These are phyloP conservation scores for Wakefieldia striispora DNA, from an alignment of 768 basidiomycete species.

Conservation along the genomic window DNA sequence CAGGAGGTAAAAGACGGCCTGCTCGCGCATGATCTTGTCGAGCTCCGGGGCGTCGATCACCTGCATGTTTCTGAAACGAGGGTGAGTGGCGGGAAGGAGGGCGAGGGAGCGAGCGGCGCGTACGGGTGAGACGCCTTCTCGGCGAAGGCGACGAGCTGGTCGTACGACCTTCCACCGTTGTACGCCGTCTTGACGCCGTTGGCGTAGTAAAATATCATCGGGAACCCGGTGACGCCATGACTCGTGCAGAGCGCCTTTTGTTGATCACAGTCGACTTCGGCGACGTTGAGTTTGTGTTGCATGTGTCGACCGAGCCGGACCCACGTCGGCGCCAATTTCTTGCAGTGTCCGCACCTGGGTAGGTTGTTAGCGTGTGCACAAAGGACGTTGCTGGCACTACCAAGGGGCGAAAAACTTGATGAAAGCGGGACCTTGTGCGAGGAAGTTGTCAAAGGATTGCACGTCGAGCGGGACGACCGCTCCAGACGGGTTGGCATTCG, in stretches of 20 bases:
- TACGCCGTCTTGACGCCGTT: conserved; percentile 70
- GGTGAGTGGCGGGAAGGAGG: neutral
- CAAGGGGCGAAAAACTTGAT: conserved; percentile 92
- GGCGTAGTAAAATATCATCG: conserved; percentile 72
- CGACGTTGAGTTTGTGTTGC: conserved; percentile 71
- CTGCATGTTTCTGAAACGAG: conserved; percentile 18
- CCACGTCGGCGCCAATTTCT: conserved; percentile 87
- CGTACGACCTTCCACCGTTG: conserved; percentile 65
- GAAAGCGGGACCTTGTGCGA: conserved; percentile 51
- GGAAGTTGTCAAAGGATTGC: conserved; percentile 38
- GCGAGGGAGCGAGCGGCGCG: conserved; percentile 22
- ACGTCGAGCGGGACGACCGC: conserved; percentile 23
- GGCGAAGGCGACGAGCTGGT: conserved; percentile 69
- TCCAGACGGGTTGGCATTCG: conserved; percentile 24
- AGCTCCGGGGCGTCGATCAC: conserved; percentile 10
- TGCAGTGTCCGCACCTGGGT: conserved; percentile 93
- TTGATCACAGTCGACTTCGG: conserved; percentile 87
- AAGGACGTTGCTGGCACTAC: conserved; percentile 30
- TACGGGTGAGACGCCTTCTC: conserved; percentile 73
- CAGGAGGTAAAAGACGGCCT: conserved; percentile 43
- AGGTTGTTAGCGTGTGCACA: neutral
- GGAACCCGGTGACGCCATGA: conserved; percentile 76
- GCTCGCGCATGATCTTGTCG: conserved; percentile 9
- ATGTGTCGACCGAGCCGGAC: conserved; percentile 66
- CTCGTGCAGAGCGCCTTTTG: conserved; percentile 62